phyloP scores from a whole-genome alignment of 2,329 filamentous ascomycete species.

The Pseudogymnoascus sp. region DNA sequence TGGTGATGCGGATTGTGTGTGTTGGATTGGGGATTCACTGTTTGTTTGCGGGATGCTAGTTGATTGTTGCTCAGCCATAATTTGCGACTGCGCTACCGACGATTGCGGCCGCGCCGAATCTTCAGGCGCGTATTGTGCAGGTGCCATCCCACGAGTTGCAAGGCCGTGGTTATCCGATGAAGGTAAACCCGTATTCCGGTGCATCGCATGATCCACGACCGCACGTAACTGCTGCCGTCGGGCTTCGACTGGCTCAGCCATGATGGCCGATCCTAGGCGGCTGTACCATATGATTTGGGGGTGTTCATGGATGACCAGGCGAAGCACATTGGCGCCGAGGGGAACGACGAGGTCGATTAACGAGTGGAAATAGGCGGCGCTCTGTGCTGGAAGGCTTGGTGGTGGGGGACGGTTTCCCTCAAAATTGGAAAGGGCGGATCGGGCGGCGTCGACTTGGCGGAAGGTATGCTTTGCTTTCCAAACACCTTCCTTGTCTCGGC shows the following conservation, averaged over 20 bases:
- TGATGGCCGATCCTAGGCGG: conserved; percentile 46
- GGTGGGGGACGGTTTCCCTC: conserved; percentile 16
- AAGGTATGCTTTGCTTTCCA: conserved; percentile 76
- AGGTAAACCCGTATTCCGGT: not conserved
- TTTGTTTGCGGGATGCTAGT: not conserved
- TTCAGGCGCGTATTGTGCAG: not conserved
- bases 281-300: conserved; percentile 30
- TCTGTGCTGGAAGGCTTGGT: conserved; percentile 29
- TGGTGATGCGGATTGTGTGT: not conserved
- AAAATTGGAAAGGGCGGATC: conserved; percentile 34
- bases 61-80: not conserved
- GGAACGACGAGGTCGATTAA: conserved; percentile 50
- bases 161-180: not conserved
- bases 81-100: not conserved
- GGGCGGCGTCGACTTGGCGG: conserved; percentile 64
- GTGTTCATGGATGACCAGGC: conserved; percentile 20
- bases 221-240: conserved; percentile 37
- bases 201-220: conserved; percentile 14
- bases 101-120: not conserved
- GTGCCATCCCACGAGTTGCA: not conserved
- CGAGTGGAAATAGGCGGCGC: conserved; percentile 37
- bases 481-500: conserved; percentile 72
- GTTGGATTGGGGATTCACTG: not conserved
- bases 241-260: conserved; percentile 37
- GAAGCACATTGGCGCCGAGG: conserved; percentile 41